Base-by-base conservation (phyloP, 768 basidiomycete genomes). In the Lactarius deliciosus region DNA sequence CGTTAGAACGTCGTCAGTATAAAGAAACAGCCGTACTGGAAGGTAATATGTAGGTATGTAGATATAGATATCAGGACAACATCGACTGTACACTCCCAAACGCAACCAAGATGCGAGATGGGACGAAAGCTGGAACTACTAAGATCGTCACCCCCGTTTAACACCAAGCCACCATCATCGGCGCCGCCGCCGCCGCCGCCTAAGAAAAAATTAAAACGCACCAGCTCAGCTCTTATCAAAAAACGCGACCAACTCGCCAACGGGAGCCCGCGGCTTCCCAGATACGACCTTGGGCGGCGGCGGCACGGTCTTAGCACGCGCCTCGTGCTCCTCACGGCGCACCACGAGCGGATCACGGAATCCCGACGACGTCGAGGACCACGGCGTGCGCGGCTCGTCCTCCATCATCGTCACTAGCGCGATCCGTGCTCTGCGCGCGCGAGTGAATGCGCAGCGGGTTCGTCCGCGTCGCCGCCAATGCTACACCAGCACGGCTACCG, bases 181-280 rank as follows among this genome's bases (percentile, higher is more conserved):
- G 1, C 38, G 2, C 38, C n/a, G 11, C 50, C 50, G 25, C 25
- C 38, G 2, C 38, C n/a, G 11, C 50, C 50, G 5, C 50, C 50
- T 22, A 47, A 47, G n/a, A 47, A 22, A 22, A 22, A 20, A 0
- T 2, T 0, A 43, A 18, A 43, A 15, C 41, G 40, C 41, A 47
- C 9, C 22, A 25, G 43, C 50, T 68, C 60, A 60, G 45, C 60
- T 59, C 68, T 60, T 63, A 36, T 93, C 90, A 72, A 94, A 94
- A 76, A 90, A 94, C n/a, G 91, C 91, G 16, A 92, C 90, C 53
- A 94, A 76, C 72, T 93, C 84, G 11, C 86, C 89, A 50, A 94
- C 82, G 0, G 89, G 85, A 16, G 90, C 83, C 78, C 92, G 92
- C 61, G 80, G 85, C 53, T 78, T 81, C 65, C 79, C 71, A 66